Evolutionary conservation across 2,329 filamentous ascomycete genomes (phyloP), one percentile per base, ranked within the genome.

Genomic region (Rhinocladiella mackenziei): DNA sequence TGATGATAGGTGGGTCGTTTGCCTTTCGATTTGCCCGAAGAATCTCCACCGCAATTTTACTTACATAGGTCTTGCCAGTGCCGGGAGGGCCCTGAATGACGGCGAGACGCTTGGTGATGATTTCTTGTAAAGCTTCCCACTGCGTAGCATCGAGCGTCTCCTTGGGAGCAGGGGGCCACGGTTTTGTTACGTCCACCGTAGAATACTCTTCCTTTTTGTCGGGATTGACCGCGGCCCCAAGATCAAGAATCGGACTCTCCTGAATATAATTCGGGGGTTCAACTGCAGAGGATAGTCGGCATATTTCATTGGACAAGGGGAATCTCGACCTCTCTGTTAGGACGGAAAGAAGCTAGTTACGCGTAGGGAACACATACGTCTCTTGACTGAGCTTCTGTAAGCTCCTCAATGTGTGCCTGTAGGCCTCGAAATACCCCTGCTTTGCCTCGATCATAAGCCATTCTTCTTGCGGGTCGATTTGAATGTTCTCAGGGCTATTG

Each of bases 61-160:
- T 92, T 0, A 89, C 84, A 53, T 84, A 84, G 0, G 89, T 96
- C 60, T 96, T 96, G 3, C 81, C 81, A 1, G 81, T 84, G 4
- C 81, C 81, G 0, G 88, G 89, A 7, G 89, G 89, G 0, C 89
- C 89, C 66, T 95, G 89, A 0, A 95, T 66, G 22, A 95, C 80
- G 0, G 86, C 79, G 1, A 95, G 59, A 34, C 78, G 76, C 44
- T 80, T 84, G 0, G 81, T 84, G 1, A 92, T 65, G 49, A 94
- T 89, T 1, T 78, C 71, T 11, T 75, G 67, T 0, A 92, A 71
- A 0, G 87, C 88, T 2, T 67, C 62, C 29, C 80, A 73, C 59
- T 96, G 89, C 0, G 85, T 88, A 0, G 64, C 58, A 55, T 95
- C 88, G 6, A 95, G 72, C 20, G 67, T 69, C 1, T 69, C 53